Evolutionary conservation across 305 asterid species (phyloP).

Genomic region (Caryopteris hybrid): DNA sequence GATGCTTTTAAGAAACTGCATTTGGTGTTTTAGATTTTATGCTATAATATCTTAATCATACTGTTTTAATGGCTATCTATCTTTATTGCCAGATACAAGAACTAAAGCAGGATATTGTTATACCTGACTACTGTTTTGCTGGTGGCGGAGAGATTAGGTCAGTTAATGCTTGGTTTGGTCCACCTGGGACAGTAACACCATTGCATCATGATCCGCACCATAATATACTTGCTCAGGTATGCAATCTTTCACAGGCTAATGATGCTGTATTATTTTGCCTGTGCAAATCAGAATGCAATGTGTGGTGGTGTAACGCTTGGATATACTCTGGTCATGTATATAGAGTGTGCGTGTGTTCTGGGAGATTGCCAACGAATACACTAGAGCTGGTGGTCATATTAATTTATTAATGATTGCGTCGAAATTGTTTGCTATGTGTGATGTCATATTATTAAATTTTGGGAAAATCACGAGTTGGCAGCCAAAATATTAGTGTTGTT

Average conservation of each 20-base stretch:
- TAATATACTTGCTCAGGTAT: constrained; percentile 96
- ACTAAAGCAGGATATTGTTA: constrained; percentile 72
- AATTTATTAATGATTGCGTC: background rate
- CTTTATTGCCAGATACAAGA: constrained; percentile 84
- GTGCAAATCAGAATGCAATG: background rate
- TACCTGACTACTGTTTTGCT: constrained; percentile 91
- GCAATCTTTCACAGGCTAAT: constrained; percentile 8
- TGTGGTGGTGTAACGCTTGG: background rate
- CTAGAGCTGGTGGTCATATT: background rate
- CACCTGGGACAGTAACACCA: constrained; percentile 94
- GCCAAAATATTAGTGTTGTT: too few relatives aligned
- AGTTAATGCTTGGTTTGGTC: constrained; percentile 96
- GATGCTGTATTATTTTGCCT: background rate
- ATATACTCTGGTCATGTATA: background rate
- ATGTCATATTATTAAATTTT: too few relatives aligned
- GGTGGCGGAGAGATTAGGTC: constrained; percentile 89
- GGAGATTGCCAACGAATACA: background rate
- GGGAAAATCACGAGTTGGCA: too few relatives aligned
- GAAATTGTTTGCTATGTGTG: background rate
- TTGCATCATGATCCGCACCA: constrained; percentile 98
- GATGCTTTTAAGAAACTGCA: background rate
- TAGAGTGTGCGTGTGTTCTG: background rate
- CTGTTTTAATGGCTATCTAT: constrained; percentile 4
- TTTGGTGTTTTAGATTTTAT: background rate
- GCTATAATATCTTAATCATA: background rate